Evolutionary conservation across 441 rosid species (phyloP), one percentile per base, ranked within the genome.

Genomic region (Syzygium malaccense): DNA sequence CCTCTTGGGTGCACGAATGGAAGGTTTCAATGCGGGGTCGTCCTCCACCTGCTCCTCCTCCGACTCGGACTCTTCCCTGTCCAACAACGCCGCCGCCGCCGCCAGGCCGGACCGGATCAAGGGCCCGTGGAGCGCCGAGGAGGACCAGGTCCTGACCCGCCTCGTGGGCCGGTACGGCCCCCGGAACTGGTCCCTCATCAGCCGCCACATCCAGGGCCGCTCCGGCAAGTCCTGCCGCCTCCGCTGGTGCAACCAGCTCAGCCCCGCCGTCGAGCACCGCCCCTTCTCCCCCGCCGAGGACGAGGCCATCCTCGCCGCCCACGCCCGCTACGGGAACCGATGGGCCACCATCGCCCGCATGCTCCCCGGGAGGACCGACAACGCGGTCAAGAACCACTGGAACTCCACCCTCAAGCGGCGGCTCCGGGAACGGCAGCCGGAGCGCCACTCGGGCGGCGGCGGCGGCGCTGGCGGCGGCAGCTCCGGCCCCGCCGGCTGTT

Each of bases 121-220:
- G 86, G 97, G 97, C 57, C 97, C 97, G 1, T 95, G 97, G 97
- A 95, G 97, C 62, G 94, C 97, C 0, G 97, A 95, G 85, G 97
- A 95, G 89, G 97, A 95, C 90, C 88, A 92, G 92, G 90, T 94
- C 87, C 90, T 95, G 71, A 94, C 95, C 41, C 92, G 92, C 11
- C 93, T 95, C 7, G 96, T 95, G 18, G 94, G 93, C 37, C 91
- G 90, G 33, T 93, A 92, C 33, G 97, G 97, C 26, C 92, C 97
- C 1, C 89, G 95, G 75, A 95, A 94, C 88, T 95, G 97, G 97
- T 91, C 97, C 58, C 90, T 94, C 84, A 94, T 95, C 18, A 93
- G 97, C 89, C 93, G 94, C 23, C 87, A 93, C 87, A 92, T 95
- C 79, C 93, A 93, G 88, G 97, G 97, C 33, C 92, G 97, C 45